Base-by-base conservation (phyloP, 2,329 filamentous ascomycete genomes). In the Cladosporium sp. region DNA sequence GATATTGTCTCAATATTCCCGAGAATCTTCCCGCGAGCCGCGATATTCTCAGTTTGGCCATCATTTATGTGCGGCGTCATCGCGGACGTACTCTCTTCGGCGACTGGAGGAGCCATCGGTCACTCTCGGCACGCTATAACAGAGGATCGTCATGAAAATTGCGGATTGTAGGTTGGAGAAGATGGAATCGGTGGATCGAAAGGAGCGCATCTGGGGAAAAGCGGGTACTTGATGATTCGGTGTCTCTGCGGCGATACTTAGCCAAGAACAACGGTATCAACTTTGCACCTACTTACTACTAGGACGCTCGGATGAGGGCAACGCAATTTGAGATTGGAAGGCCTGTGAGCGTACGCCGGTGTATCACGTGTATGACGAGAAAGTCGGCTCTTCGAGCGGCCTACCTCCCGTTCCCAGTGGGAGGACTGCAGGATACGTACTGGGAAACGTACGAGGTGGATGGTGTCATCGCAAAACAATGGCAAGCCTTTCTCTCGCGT, bases 31-130 rank as follows among this genome's bases (percentile, higher is more conserved):
- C 59, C 59, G 30, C 32, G 21, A 34, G 30, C 30, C 34, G 25
- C 26, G n/a, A 43, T 43, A 6, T 46, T 21, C 39, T 46, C n/a
- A 21, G 39, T 46, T 46, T 46, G 39, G 39, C 39, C 39, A 21
- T 46, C 51, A 54, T 54, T 32, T 60, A 32, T 48, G 48, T 32
- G 23, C 59, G 59, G 59, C 59, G 59, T 62, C 59, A 62, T 62
- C 59, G 23, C 59, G 59, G 59, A 28, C 59, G 59, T 62, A 62
- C 59, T 62, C 46, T 53, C 59, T 62, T 62, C 59, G 59, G 59
- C 59, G 59, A 30, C 46, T 36, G 26, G n/a, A 53, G 48, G 32
- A 18, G 23, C 21, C 43, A n/a, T 51, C 59, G 59, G 59, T 54
- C 46, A 26, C 46, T 26, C 26, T 53, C 59, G 46, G 59, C 32